Conservation (phyloP, 345 rosid genomes). For the Brassica rapa region DNA sequence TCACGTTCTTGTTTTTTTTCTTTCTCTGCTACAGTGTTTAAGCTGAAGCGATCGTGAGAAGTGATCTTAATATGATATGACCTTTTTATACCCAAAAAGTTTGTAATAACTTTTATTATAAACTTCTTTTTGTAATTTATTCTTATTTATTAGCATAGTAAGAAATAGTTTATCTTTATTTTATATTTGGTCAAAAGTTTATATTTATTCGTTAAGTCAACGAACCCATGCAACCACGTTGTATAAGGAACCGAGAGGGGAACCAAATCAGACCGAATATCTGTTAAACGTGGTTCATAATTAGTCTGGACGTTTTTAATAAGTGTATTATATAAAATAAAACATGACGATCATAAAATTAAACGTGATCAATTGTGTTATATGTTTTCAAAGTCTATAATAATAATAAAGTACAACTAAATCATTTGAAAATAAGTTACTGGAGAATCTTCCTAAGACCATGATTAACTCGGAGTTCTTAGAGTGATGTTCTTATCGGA, state of each 20-base stretch:
- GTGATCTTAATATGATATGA: background rate
- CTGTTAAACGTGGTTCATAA: background rate
- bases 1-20: background rate
- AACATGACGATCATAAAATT: background rate
- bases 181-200: background rate
- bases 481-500: no score
- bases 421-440: background rate
- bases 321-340: background rate
- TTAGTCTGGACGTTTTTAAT: background rate
- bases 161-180: background rate
- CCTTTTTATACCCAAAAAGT: background rate
- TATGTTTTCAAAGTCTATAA: background rate
- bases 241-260: background rate
- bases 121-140: background rate
- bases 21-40: conserved; percentile 12
- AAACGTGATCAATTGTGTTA: background rate
- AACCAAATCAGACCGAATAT: background rate
- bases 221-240: background rate
- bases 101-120: background rate
- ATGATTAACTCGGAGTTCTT: no score
- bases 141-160: background rate
- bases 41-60: background rate
- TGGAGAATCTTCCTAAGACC: background rate
- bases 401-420: background rate
- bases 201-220: background rate